Evolutionary conservation across 2,329 filamentous ascomycete species (phyloP).

Genomic region (Pyricularia pennisetigena): DNA sequence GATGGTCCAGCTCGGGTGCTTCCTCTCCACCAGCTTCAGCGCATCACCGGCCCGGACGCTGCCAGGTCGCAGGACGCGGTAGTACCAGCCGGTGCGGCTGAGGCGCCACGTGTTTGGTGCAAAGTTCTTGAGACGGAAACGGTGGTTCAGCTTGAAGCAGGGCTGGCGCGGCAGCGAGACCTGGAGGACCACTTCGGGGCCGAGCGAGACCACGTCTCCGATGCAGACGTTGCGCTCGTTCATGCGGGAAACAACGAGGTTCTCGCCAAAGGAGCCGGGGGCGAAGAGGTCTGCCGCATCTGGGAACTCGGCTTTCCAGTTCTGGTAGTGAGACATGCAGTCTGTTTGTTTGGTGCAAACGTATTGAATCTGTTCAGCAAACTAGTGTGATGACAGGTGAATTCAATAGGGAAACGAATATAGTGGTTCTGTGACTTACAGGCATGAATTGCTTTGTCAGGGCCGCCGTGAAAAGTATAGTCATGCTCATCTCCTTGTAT

Average conservation of each 20-base stretch:
- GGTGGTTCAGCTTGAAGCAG: constrained; percentile 61
- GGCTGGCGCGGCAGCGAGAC: constrained; percentile 53
- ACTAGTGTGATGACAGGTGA: neutral
- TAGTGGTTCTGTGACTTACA: constrained; percentile 26
- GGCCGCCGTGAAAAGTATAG: constrained; percentile 48
- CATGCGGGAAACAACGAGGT: constrained; percentile 46
- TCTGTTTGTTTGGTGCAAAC: constrained; percentile 26
- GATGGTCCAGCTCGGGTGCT: constrained; percentile 51
- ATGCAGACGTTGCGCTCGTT: constrained; percentile 58
- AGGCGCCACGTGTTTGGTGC: constrained; percentile 44
- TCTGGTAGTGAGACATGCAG: constrained; percentile 46
- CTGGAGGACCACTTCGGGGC: constrained; percentile 40
- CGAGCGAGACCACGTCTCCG: constrained; percentile 47
- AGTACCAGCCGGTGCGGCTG: constrained; percentile 57
- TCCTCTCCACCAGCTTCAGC: constrained; percentile 44
- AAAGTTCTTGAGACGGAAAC: constrained; percentile 54
- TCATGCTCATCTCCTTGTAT: constrained; percentile 53
- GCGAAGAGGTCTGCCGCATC: constrained; percentile 38
- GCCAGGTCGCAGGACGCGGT: constrained; percentile 48
- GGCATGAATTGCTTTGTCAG: constrained; percentile 53
- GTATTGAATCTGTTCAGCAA: neutral
- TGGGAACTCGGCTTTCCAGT: constrained; percentile 44
- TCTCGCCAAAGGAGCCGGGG: constrained; percentile 55
- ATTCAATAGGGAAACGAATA: neutral
- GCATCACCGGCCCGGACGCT: constrained; percentile 44